Percentiles rank a stretch among this genome's conserved stretches.
Conservation (phyloP, 2,329 filamentous ascomycete species). For the Pochonia chlamydosporia region DNA sequence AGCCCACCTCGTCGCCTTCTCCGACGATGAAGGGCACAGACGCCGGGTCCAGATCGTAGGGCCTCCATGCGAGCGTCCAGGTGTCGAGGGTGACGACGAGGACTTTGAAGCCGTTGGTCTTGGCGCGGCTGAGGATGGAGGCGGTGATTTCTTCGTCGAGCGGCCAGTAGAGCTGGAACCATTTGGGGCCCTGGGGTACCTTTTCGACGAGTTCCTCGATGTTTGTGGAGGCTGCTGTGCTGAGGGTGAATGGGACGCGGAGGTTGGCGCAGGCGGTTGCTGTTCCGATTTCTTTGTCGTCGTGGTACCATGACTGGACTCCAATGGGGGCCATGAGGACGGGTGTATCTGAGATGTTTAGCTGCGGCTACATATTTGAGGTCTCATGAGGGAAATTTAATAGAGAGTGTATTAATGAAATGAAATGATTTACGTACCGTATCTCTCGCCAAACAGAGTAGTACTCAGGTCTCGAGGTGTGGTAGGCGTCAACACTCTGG, state of each 20-base stretch:
- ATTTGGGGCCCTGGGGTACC: conserved; percentile 51
- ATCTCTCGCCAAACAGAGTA: conserved; percentile 45
- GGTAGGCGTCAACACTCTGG: conserved; percentile 42
- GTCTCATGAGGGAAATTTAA: too few species aligned
- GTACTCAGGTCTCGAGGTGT: conserved; percentile 41
- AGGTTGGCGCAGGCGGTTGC: conserved; percentile 56
- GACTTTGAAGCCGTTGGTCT: conserved; percentile 54
- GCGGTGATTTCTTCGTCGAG: conserved; percentile 58
- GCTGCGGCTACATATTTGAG: too few species aligned
- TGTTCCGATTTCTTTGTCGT: conserved; percentile 57
- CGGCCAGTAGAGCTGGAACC: conserved; percentile 76
- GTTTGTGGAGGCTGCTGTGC: conserved; percentile 55
- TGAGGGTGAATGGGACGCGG: conserved; percentile 60
- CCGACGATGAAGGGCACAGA: conserved; percentile 56
- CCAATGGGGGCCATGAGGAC: conserved; percentile 63
- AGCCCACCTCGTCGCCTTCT: conserved; percentile 55
- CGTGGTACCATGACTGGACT: conserved; percentile 62
- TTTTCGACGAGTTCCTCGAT: conserved; percentile 63
- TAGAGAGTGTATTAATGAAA: too few species aligned
- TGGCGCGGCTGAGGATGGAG: conserved; percentile 57
- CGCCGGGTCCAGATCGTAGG: conserved; percentile 58
- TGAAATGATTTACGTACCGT: conserved; percentile 30
- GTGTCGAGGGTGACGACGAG: conserved; percentile 71
- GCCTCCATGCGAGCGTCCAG: conserved; percentile 63
- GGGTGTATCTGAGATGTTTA: conserved; percentile 14